phyloP scores from a whole-genome alignment of 768 basidiomycete species.

The Russula lepida region DNA sequence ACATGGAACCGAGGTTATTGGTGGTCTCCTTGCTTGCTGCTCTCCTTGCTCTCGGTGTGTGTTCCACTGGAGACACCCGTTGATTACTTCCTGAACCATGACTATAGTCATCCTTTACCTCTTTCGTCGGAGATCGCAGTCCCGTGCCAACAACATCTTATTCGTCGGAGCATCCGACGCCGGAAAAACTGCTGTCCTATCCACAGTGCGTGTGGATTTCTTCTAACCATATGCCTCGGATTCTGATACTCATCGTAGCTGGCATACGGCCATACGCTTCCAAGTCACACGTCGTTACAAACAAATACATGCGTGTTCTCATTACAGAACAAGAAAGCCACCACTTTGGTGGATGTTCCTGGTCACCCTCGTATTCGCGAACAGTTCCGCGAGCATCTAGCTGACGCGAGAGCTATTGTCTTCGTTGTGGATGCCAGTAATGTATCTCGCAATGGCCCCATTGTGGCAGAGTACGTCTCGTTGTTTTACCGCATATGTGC shows the following conservation, averaged over 20 bases:
- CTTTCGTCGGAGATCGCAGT: conserved; percentile 34
- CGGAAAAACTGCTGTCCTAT: conserved; percentile 75
- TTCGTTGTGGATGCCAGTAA: conserved; percentile 79
- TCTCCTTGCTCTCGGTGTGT: conserved; percentile 5
- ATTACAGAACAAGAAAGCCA: conserved; percentile 36
- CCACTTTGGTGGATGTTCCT: conserved; percentile 65
- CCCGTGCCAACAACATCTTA: conserved; percentile 54
- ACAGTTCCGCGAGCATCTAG: conserved; percentile 60
- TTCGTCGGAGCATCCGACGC: conserved; percentile 69
- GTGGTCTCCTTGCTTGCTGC: conserved; percentile 1
- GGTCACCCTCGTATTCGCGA: conserved; percentile 77
- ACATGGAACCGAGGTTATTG: conserved; percentile 7
- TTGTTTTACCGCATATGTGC: not conserved
- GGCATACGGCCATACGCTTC: conserved; percentile 51
- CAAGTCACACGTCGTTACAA: conserved; percentile 74
- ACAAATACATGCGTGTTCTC: conserved; percentile 47
- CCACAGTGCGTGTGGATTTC: conserved; percentile 41
- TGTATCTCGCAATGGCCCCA: conserved; percentile 63
- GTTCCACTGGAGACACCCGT: not conserved
- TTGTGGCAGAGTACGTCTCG: conserved; percentile 68
- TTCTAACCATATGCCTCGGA: not conserved
- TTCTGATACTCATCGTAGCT: conserved; percentile 37
- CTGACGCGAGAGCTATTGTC: conserved; percentile 53
- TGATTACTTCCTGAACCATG: conserved; percentile 17
- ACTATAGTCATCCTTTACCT: conserved; percentile 40